Percentiles rank a stretch among this genome's conserved stretches.
Evolutionary conservation across 768 basidiomycete species (phyloP).

Genomic region (Hortiboletus campestris): DNA sequence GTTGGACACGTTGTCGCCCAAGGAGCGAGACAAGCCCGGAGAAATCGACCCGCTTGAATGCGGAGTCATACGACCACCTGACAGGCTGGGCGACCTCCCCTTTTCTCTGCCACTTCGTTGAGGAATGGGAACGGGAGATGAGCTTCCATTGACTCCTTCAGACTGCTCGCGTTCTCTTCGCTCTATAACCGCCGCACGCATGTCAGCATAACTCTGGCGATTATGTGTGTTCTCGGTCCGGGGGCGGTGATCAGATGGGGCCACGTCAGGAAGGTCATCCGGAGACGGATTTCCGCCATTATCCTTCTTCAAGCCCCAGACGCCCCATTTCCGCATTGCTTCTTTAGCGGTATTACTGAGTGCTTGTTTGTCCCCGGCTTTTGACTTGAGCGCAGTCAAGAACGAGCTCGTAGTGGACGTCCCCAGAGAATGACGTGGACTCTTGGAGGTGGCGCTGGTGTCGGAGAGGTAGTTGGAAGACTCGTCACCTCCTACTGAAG

Average conservation of each 20-base stretch:
- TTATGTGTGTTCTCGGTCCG: slow-evolving; percentile 39
- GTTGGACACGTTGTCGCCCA: slow-evolving; percentile 25
- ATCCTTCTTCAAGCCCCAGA: slow-evolving; percentile 70
- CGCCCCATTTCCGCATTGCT: slow-evolving; percentile 89
- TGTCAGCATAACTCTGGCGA: slow-evolving; percentile 67
- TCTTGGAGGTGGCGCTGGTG: slow-evolving; percentile 27
- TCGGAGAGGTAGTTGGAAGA: slow-evolving; percentile 34
- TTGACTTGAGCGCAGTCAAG: slow-evolving; percentile 75
- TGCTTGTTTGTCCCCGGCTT: slow-evolving; percentile 80
- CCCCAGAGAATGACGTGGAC: slow-evolving; percentile 44
- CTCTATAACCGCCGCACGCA: slow-evolving; percentile 73
- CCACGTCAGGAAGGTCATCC: slow-evolving; percentile 46
- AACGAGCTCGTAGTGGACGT: slow-evolving; percentile 50
- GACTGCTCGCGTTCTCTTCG: slow-evolving; percentile 48
- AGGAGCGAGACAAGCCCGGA: slow-evolving; percentile 34
- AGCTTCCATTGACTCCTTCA: slow-evolving; percentile 14
- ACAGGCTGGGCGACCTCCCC: slow-evolving; percentile 26
- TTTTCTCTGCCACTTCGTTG: slow-evolving; percentile 22
- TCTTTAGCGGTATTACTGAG: slow-evolving; percentile 84
- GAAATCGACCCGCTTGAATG: slow-evolving; percentile 28
- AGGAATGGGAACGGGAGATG: slow-evolving; percentile 38
- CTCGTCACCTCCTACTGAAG: slow-evolving; percentile 29
- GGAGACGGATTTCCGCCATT: slow-evolving; percentile 24
- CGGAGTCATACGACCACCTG: slow-evolving; percentile 23
- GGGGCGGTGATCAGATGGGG: slow-evolving; percentile 35